Evolutionary conservation across 192 early-diverging fungal genomes (phyloP).

Genomic region (Coemansia sp.): DNA sequence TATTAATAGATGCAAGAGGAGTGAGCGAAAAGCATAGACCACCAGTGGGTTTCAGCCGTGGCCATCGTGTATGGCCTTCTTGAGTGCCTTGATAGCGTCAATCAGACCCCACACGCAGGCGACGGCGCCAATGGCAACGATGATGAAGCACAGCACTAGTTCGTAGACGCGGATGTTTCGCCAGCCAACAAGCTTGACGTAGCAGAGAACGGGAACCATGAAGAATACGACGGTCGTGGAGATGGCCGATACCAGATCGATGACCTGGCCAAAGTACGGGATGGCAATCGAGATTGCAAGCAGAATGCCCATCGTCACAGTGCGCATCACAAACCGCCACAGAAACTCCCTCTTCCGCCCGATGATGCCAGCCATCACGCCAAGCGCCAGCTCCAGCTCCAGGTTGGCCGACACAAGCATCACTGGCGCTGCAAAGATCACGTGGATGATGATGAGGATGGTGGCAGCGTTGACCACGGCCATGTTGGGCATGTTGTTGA

Average conservation of each 20-base stretch:
- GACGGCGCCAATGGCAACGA: slow-evolving; percentile 34
- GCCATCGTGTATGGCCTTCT: slow-evolving; percentile 25
- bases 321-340: slow-evolving; percentile 61
- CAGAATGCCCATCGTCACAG: slow-evolving; percentile 61
- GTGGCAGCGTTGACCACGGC: slow-evolving; percentile 63
- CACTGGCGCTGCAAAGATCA: slow-evolving; percentile 79
- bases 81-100: slow-evolving; percentile 43
- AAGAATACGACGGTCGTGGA: slow-evolving; percentile 82
- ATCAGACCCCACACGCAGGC: slow-evolving; percentile 52
- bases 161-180: slow-evolving; percentile 42
- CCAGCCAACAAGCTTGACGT: slow-evolving; percentile 74
- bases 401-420: slow-evolving; percentile 72
- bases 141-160: slow-evolving; percentile 34
- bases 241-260: slow-evolving; percentile 79
- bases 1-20: too few species aligned
- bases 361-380: slow-evolving; percentile 61
- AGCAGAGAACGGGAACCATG: slow-evolving; percentile 77
- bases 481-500: slow-evolving; percentile 68
- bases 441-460: slow-evolving; percentile 77
- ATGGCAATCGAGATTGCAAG: slow-evolving; percentile 67
- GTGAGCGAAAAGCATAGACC: not conserved
- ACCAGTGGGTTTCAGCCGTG: slow-evolving; percentile 8
- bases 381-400: slow-evolving; percentile 70
- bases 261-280: slow-evolving; percentile 80
- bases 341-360: slow-evolving; percentile 57